A percentile compares a stretch with the other conserved stretches of the same genome.
Conservation (phyloP, 371 early-diverging fungal genomes). For the Nematocida sp. region DNA sequence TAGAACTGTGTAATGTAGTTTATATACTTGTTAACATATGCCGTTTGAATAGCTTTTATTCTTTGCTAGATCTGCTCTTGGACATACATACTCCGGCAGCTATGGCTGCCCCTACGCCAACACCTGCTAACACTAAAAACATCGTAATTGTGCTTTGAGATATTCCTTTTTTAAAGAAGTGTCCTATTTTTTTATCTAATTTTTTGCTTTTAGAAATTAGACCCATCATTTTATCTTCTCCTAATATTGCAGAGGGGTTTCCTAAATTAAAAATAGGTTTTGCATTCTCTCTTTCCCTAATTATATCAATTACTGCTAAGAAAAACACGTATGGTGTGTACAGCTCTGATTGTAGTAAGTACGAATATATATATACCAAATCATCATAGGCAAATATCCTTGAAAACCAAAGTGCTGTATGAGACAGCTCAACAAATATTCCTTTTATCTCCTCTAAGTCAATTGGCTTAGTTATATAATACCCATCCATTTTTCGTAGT, state of each 20-base stretch:
- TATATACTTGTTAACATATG: too few species aligned
- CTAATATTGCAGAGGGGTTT: background rate
- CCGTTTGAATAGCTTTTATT: background rate
- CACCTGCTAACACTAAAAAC: background rate
- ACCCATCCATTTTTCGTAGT: background rate
- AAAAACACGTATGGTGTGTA: conserved; percentile 29
- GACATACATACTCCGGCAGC: conserved; percentile 1
- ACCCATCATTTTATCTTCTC: conserved; percentile 6
- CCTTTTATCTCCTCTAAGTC: conserved; percentile 5
- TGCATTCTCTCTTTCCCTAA: conserved; percentile 15
- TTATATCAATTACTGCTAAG: background rate
- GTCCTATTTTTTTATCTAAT: background rate
- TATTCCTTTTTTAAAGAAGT: background rate
- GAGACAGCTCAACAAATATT: conserved; percentile 3
- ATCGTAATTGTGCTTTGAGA: background rate
- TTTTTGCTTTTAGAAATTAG: conserved; percentile 2
- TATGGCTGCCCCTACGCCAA: background rate
- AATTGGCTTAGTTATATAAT: background rate
- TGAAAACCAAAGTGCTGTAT: conserved; percentile 38
- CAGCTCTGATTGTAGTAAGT: conserved; percentile 10
- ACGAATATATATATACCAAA: conserved; percentile 15
- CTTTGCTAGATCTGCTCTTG: background rate
- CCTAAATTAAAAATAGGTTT: background rate
- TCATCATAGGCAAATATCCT: conserved; percentile 23
- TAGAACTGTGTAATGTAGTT: too few species aligned